Percentiles rank a stretch among this genome's conserved stretches.
Evolutionary conservation across 768 basidiomycete species (phyloP).

Genomic region (Asterophora lycoperdoides): DNA sequence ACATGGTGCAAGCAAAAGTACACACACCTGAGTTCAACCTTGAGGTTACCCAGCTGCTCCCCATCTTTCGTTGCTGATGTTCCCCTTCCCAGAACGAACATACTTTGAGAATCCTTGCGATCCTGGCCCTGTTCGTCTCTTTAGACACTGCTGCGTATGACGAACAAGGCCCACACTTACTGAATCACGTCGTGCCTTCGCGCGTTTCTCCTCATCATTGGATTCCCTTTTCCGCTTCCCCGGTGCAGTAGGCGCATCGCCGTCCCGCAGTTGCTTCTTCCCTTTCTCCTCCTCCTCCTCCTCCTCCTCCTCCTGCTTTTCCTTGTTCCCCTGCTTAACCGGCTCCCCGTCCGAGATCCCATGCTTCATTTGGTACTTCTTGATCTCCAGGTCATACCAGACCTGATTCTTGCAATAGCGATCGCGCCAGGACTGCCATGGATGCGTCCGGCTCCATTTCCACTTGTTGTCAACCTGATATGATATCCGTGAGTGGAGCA

Average conservation of each 20-base stretch:
- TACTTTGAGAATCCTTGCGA: neutral
- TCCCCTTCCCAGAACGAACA: neutral
- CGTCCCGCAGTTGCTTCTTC: too few relatives aligned
- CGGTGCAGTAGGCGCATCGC: neutral
- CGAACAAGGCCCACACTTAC: neutral
- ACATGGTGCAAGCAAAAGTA: neutral
- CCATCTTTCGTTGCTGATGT: neutral
- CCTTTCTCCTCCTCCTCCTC: neutral
- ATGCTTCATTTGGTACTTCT: conserved; percentile 33
- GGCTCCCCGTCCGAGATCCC: conserved; percentile 12
- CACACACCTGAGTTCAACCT: neutral
- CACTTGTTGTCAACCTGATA: conserved; percentile 37
- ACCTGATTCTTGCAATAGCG: conserved; percentile 46
- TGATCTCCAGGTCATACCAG: conserved; percentile 41
- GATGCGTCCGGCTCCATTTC: conserved; percentile 49
- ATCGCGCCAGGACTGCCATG: conserved; percentile 63
- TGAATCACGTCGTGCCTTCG: conserved; percentile 1
- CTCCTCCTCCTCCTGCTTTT: neutral
- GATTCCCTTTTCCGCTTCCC: conserved; percentile 13
- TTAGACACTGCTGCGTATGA: neutral
- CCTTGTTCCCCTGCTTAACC: neutral
- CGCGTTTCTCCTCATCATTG: conserved; percentile 8
- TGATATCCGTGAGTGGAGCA: neutral
- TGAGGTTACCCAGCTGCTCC: neutral
- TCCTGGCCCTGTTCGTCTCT: neutral